Evolutionary conservation across 306 rosid genomes (phyloP), one percentile per base, ranked within the genome.

Genomic region (Dalbergia oliveri): DNA sequence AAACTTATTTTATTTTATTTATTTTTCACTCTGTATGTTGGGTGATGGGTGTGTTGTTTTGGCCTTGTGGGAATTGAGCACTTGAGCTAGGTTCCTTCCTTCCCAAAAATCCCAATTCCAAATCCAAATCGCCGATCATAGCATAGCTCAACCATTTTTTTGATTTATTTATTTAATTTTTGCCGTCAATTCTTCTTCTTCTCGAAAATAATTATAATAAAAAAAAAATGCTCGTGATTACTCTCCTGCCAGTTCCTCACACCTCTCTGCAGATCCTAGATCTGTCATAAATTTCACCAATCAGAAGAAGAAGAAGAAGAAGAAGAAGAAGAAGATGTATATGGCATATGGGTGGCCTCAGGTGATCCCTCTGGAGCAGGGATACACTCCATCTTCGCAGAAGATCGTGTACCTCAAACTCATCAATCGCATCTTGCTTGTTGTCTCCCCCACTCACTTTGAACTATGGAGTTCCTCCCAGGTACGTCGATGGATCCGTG

Each of bases 261-360:
- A 58, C 54, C 76, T 45, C 62, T 62, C 39, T 37, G 35, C 78
- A n/a, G 69, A 78, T 65, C 80, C 76, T 78, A 75, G 91, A 90
- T 94, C 89, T 77, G 79, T 16, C 33, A 47, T 57, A 47, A 65
- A 78, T 72, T 56, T 35, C 82, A 70, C 2, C 50, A 77, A 75
- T 67, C 54, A 37, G 41, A 79, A 74, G 34, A 26, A 26, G 31
- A 26, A 26, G 1, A 75, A 67, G 31, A 81, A 15, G 50, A 58
- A 50, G 63, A 75, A 49, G 21, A 44, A 66, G 73, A 41, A 58
- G 76, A 88, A 87, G 88, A 94, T 95, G 99, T 91, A 93, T 87
- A 90, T 93, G 98, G 88, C 99, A n/a, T 95, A 95, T 82, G 99
- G 99, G 77, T 95, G 99, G 99, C 99, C 99, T 21, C 99, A 95